Evolutionary conservation across 441 rosid species (phyloP), one percentile per base, ranked within the genome.

Genomic region (Codiaeum variegatum): DNA sequence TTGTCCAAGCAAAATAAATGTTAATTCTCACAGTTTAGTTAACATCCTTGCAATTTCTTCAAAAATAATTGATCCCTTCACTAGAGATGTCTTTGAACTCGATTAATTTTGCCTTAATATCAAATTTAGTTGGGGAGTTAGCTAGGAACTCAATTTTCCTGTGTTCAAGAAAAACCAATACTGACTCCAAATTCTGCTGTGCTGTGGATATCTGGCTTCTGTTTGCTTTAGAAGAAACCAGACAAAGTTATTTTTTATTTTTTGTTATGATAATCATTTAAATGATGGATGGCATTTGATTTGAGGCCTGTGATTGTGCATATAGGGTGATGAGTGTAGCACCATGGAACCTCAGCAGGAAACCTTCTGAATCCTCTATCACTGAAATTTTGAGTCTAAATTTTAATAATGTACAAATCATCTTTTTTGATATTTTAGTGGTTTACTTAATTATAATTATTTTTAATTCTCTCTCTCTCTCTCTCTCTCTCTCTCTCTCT

Each of bases 241-340:
- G 44, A 40, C 3, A 40, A 9, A 8, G 44, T 8, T 40, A 9
- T 40, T 40, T n/a, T n/a, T n/a, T n/a, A n/a, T n/a, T 9, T 40
- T 40, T 40, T 9, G 7, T 36, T 36, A 55, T 24, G 29, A 55
- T 7, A 55, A 55, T 21, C 60, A 55, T 24, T 18, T 5, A 32
- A 21, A 28, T 62, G 4, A 47, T n/a, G 55, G 34, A 7, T 16
- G 1, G 24, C 4, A 18, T 16, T 69, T 32, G 36, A 61, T 29
- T n/a, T 1, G 26, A 44, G 46, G 28, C n/a, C 61, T 76, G 26
- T 34, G 16, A 75, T 44, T 77, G 72, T 69, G 62, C 24, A 60
- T 79, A 70, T 76, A 92, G 97, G 86, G 77, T 76, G 6, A 79
- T 76, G 86, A 85, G 74, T 77, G 83, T 87, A 32, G 81, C 85